Conservation (phyloP, 208 protist species). For the Trypanosoma platydactyli region DNA sequence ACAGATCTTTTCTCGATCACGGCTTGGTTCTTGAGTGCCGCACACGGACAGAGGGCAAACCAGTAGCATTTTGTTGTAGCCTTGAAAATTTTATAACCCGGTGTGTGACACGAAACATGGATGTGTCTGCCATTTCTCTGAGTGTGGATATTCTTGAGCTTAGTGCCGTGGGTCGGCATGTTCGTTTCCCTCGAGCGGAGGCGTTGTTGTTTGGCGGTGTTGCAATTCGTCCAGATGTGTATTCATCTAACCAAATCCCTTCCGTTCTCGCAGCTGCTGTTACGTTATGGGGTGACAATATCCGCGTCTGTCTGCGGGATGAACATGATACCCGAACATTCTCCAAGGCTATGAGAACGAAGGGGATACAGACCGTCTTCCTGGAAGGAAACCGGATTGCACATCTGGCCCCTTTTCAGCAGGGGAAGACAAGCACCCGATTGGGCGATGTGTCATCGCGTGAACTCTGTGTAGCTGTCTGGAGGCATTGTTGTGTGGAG, state of each 20-base stretch:
- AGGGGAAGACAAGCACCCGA: constrained; percentile 32
- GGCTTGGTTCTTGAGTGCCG: constrained; percentile 32
- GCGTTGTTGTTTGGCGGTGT: constrained; percentile 55
- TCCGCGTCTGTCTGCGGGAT: constrained; percentile 51
- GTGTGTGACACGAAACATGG: constrained; percentile 36
- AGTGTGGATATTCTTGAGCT: constrained; percentile 58
- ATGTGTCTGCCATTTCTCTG: constrained; percentile 52
- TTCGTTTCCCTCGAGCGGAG: constrained; percentile 41
- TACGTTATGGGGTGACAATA: constrained; percentile 67
- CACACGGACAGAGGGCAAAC: constrained; percentile 21
- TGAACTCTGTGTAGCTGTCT: constrained; percentile 40
- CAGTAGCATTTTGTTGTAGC: constrained; percentile 67
- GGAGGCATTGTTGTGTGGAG: constrained; percentile 26
- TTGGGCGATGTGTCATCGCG: constrained; percentile 30
- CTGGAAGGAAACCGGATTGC: constrained; percentile 49
- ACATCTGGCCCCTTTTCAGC: constrained; percentile 34
- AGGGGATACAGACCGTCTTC: constrained; percentile 42
- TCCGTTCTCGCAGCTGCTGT: constrained; percentile 49
- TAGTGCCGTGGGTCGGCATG: constrained; percentile 34
- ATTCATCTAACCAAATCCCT: constrained; percentile 38
- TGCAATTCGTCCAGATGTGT: constrained; percentile 49
- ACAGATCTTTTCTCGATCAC: constrained; percentile 22
- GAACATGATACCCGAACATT: constrained; percentile 45
- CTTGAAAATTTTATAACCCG: constrained; percentile 63
- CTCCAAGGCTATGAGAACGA: constrained; percentile 43